Base-by-base conservation (phyloP, 768 basidiomycete species). In the Rhizopogon vulgaris region DNA sequence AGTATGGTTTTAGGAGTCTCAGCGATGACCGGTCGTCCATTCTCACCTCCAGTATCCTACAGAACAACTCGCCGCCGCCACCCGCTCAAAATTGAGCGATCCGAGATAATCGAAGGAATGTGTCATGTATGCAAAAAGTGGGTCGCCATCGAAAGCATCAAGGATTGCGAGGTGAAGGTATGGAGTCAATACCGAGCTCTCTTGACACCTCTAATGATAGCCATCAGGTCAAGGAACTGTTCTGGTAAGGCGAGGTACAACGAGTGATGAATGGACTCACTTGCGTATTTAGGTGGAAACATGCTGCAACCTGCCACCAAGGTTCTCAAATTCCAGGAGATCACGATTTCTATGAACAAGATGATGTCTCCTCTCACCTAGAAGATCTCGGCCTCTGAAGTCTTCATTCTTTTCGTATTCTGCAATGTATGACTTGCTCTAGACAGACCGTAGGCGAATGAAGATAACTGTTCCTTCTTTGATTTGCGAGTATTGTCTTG, bases 111-210 rank as follows among this genome's bases (percentile, higher is more conserved):
- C 40, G 80, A 92, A 58, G 90, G 88, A 3, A 81, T 78, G 58
- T 93, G 90, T 58, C 89, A 92, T 71, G 80, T 79, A 58, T 93
- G 90, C 67, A 60, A 65, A 22, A 79, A 78, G 56, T 93, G 90
- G 89, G 69, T 90, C 17, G 66, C 77, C 1, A 69, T 91, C 4
- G 83, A 91, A 61, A 85, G 87, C 7, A 67, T 87, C 51, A 91
- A 90, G 69, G 77, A 82, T 57, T 75, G 86, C 48, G 82, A 87
- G 43, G 77, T 79, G 51, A 90, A 90, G 77, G 87, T 82, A 48
- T 46, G 43, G 32, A 32, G 38, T 14, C 4, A 27, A 4, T 5
- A 5, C 32, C 3, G 18, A 38, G 2, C 1, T 38, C 25, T 27
- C 22, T 47, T 15, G 32, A 38, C 25, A 27, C 24, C 48, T 39